Evolutionary conservation across 108 stramenopile species (phyloP).

Genomic region (Chaetoceros muelleri): DNA sequence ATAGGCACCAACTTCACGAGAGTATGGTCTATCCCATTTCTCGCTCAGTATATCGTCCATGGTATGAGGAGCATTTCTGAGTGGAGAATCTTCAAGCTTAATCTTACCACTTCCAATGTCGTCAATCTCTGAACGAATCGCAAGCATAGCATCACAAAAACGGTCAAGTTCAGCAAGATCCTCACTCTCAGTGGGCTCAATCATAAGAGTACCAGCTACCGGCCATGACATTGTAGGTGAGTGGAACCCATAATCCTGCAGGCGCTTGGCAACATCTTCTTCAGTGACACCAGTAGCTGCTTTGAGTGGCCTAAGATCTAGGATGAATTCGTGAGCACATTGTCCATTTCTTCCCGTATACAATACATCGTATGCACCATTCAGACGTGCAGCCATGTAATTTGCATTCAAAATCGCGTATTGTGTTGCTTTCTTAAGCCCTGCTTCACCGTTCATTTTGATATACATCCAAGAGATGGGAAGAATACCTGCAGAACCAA

Average conservation of each 20-base stretch:
- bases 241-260: constrained; percentile 99
- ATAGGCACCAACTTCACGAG: constrained; percentile 82
- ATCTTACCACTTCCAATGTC: constrained; percentile 88
- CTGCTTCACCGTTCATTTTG: constrained; percentile 93
- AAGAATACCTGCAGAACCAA: constrained; percentile 96
- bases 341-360: constrained; percentile 94
- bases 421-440: constrained; percentile 81
- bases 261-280: constrained; percentile 95
- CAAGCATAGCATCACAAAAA: constrained; percentile 96
- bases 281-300: constrained; percentile 86
- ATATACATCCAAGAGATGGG: constrained; percentile 99
- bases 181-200: constrained; percentile 98
- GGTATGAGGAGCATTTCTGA: constrained; percentile 95
- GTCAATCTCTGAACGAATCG: constrained; percentile 95
- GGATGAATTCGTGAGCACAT: constrained; percentile 98
- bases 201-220: constrained; percentile 96
- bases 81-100: constrained; percentile 80
- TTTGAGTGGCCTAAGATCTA: constrained; percentile 94
- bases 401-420: constrained; percentile 98
- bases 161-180: constrained; percentile 95
- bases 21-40: constrained; percentile 88
- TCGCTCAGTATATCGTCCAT: constrained; percentile 72
- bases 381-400: constrained; percentile 96
- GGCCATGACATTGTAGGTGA: constrained; percentile 99
- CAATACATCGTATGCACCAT: constrained; percentile 83